Evolutionary conservation across 2,329 filamentous ascomycete species (phyloP), one percentile per base, ranked within the genome.

Genomic region (Fusarium acutatum): DNA sequence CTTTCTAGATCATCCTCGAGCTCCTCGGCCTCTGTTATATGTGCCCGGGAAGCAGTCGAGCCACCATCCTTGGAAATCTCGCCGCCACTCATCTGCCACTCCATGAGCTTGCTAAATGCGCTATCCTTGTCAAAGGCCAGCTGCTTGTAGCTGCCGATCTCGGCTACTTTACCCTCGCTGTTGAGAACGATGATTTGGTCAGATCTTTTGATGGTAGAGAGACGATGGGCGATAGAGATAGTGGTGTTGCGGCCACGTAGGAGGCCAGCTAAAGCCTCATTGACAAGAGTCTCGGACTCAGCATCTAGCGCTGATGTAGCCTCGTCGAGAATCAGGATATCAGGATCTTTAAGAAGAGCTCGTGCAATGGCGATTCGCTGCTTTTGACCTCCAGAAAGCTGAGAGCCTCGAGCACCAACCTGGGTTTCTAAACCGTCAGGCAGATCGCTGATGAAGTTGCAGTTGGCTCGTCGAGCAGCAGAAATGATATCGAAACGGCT

Each of bases 301-400:
- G 96, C 96, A 80, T 99, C 96, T 13, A 99, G 88, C 1, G 96
- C 96, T 6, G 94, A 97, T 1, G 97, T 99, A 24, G 97, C 94
- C 86, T 99, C 96, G 79, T 99, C 96, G 2, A 99, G 89, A 69
- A 99, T 97, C 34, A 99, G 86, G 72, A 99, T 98, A 83, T 99
- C 96, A 0, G 97, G 97, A 72, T 98, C 90, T 83, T 98, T 98
- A 76, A 99, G 91, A 34, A 99, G 88, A 18, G 96, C 96, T 61
- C 97, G 91, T 10, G 96, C 96, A 81, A 99, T 99, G 41, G 96
- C 96, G 78, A 99, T 98, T 72, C 96, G 92, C 82, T 99, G 96
- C 84, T 98, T 98, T 83, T 99, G 96, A 1, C 96, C 96, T 58
- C 96, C 96, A 14, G 95, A 98, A 1, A 99, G 88, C 82, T 98